Evolutionary conservation across 2,329 filamentous ascomycete genomes (phyloP).

Genomic region (Aspergillus ochraceoroseus): DNA sequence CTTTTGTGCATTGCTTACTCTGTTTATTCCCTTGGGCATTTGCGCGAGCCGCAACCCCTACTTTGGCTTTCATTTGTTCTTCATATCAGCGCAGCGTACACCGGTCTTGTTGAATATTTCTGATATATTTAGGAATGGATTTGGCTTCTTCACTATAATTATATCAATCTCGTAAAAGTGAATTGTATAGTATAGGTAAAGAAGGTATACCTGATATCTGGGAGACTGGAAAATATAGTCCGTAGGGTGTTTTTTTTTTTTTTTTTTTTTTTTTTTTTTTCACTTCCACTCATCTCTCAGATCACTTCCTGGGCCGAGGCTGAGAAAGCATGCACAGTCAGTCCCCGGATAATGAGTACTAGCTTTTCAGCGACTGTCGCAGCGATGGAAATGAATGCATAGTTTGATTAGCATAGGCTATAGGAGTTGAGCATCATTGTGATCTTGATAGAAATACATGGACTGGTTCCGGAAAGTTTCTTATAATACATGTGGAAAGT

Average conservation of each 20-base stretch:
- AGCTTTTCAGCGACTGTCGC: no score
- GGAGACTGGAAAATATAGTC: neutral
- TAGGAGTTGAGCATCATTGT: no score
- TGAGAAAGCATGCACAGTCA: no score
- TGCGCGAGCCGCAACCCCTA: conserved; percentile 21
- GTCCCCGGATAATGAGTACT: no score
- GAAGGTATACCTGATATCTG: neutral
- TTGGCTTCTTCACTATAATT: conserved; percentile 4
- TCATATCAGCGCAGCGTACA: conserved; percentile 25
- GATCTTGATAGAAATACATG: no score
- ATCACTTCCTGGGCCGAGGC: no score
- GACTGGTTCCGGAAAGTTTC: no score
- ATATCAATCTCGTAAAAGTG: neutral
- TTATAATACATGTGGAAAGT: no score
- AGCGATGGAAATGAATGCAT: no score
- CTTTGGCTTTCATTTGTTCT: conserved; percentile 17
- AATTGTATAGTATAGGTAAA: neutral
- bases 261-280: neutral
- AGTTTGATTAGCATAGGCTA: no score
- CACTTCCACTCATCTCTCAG: no score
- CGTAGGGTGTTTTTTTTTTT: neutral
- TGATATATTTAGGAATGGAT: conserved; percentile 17
- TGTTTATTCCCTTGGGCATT: conserved; percentile 22
- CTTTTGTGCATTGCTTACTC: conserved; percentile 18
- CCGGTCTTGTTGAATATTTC: conserved; percentile 10